A percentile compares a stretch with the other conserved stretches of the same genome.
phyloP scores from a whole-genome alignment of 345 rosid genomes.

The Reutealis trisperma region DNA sequence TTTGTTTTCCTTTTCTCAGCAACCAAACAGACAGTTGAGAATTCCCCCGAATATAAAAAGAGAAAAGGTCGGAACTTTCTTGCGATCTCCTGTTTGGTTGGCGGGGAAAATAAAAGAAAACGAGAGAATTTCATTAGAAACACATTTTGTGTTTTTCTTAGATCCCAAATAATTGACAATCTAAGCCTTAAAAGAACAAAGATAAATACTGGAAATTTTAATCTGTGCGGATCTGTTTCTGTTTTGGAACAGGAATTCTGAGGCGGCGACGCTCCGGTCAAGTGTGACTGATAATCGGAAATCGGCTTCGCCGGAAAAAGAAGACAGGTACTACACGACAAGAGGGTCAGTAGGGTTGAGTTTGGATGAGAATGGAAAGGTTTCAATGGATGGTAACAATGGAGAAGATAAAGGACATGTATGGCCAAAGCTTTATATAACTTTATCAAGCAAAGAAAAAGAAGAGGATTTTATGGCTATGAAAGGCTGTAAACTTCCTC shows the following conservation, averaged over 20 bases:
- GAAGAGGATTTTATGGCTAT: constrained; percentile 78
- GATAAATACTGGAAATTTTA: not conserved
- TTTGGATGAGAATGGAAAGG: constrained; percentile 52
- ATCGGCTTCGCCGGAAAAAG: constrained; percentile 57
- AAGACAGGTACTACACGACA: constrained; percentile 60
- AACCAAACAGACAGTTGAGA: constrained; percentile 16
- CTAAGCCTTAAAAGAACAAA: not conserved
- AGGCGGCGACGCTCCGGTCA: constrained; percentile 42
- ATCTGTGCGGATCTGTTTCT: constrained; percentile 1
- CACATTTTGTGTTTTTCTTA: not conserved
- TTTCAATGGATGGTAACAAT: constrained; percentile 34
- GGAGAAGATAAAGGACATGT: constrained; percentile 49
- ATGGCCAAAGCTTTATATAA: constrained; percentile 64
- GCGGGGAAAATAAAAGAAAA: constrained; percentile 17
- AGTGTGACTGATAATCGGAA: constrained; percentile 38
- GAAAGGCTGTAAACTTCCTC: constrained; percentile 81
- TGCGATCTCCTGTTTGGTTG: constrained; percentile 30
- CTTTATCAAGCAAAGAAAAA: constrained; percentile 72
- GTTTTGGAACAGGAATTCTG: constrained; percentile 49
- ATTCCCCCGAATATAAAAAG: constrained; percentile 3
- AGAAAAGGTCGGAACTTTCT: constrained; percentile 8
- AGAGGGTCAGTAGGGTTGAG: constrained; percentile 55
- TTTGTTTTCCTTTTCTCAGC: constrained; percentile 9
- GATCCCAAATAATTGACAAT: constrained; percentile 9
- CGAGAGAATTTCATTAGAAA: not conserved